A percentile compares a stretch with the other conserved stretches of the same genome.
Evolutionary conservation across 2,329 filamentous ascomycete species (phyloP).

Genomic region (Penicillium sp.): DNA sequence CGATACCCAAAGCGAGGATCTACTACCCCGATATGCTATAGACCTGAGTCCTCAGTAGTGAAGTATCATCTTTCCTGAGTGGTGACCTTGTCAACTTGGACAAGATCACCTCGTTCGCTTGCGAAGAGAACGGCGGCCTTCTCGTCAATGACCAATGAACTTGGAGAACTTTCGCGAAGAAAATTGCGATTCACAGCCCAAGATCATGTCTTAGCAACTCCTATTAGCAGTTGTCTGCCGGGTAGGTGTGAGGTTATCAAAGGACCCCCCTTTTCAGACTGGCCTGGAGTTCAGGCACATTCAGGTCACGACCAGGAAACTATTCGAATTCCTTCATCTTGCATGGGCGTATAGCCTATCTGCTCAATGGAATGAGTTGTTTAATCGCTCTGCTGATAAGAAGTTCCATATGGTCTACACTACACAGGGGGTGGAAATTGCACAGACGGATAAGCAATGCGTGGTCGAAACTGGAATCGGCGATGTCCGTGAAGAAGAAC

Average conservation of each 20-base stretch:
- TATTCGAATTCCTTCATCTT: too few relatives aligned
- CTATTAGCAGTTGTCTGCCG: slow-evolving; percentile 5
- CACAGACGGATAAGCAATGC: too few relatives aligned
- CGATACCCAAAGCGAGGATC: slow-evolving; percentile 6
- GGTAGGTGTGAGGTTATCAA: slow-evolving; percentile 15
- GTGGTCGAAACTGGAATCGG: too few relatives aligned
- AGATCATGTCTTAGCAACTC: slow-evolving; percentile 15
- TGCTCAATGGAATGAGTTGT: too few relatives aligned
- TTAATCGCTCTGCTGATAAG: too few relatives aligned
- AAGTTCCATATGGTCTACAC: too few relatives aligned
- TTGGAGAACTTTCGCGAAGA: slow-evolving; percentile 18
- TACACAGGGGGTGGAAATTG: too few relatives aligned
- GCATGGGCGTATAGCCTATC: too few relatives aligned
- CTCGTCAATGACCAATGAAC: slow-evolving; percentile 18
- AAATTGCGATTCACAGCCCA: slow-evolving; percentile 12
- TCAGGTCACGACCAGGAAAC: too few relatives aligned
- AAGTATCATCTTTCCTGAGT: slow-evolving; percentile 19
- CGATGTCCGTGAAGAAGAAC: too few relatives aligned
- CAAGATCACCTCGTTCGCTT: slow-evolving; percentile 14
- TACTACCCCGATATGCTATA: slow-evolving; percentile 12
- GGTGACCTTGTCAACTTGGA: slow-evolving; percentile 1
- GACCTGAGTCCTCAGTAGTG: slow-evolving; percentile 9
- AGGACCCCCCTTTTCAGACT: slow-evolving; percentile 17
- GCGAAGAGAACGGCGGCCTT: slow-evolving; percentile 17
- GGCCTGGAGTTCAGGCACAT: slow-evolving; percentile 15